Evolutionary conservation across 148 eudicot species (phyloP).

Genomic region (Rhododendron ferrugineum): DNA sequence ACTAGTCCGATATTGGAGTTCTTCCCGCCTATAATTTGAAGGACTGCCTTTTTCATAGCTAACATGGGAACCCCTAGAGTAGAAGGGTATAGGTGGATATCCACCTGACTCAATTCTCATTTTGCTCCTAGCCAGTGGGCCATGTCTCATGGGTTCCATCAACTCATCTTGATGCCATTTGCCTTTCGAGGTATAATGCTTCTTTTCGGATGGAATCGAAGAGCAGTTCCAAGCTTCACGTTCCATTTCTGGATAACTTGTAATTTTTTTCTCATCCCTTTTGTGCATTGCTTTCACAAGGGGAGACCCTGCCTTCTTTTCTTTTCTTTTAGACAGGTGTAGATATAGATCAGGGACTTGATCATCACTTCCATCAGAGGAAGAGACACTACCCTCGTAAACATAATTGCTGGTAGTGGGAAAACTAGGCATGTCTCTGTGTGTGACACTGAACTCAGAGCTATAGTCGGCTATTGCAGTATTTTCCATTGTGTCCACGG

Average conservation of each 20-base stretch:
- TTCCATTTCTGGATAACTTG: conserved; percentile 18
- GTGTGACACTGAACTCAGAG: conserved; percentile 16
- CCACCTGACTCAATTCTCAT: conserved; percentile 21
- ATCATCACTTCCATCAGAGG: conserved; percentile 62
- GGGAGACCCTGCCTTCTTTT: conserved; percentile 19
- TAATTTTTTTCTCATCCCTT: conserved; percentile 11
- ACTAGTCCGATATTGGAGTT: conserved; percentile 19
- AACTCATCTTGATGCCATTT: conserved; percentile 20
- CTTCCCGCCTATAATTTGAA: conserved; percentile 32
- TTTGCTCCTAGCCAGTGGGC: conserved; percentile 18
- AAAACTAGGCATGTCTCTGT: conserved; percentile 20
- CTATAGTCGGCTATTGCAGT: conserved; percentile 4
- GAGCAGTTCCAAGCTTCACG: conserved; percentile 17
- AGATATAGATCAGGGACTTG: conserved; percentile 20
- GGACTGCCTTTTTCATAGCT: conserved; percentile 41
- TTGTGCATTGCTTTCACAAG: conserved; percentile 14
- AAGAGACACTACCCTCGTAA: conserved; percentile 74
- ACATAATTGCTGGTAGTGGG: conserved; percentile 31
- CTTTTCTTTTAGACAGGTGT: conserved; percentile 18
- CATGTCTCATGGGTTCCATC: conserved; percentile 17
- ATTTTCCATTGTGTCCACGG: conserved; percentile 26
- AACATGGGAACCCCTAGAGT: conserved; percentile 25
- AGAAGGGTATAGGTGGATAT: conserved; percentile 26
- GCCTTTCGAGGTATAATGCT: conserved; percentile 20
- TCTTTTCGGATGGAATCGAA: conserved; percentile 19